Conservation (phyloP, 2,329 filamentous ascomycete species). For the Exophiala sp. region DNA sequence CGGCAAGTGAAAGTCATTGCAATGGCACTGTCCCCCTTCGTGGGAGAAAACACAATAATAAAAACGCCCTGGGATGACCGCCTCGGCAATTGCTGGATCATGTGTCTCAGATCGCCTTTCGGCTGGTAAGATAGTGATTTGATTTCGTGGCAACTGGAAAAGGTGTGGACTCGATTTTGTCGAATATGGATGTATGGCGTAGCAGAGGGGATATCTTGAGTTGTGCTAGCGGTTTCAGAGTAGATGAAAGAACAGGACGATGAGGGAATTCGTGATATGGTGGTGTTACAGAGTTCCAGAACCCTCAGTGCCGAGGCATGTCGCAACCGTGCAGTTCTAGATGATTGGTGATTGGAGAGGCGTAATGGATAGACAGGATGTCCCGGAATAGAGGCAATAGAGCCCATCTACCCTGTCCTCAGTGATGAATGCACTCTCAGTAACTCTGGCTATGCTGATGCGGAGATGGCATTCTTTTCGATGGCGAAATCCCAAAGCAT, state of each 20-base stretch:
- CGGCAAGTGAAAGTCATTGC: too few species aligned
- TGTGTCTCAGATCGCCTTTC: neutral
- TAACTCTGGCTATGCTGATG: constrained; percentile 19
- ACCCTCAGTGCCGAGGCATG: neutral
- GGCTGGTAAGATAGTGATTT: neutral
- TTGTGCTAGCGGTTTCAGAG: neutral
- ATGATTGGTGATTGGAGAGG: neutral
- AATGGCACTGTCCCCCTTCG: neutral
- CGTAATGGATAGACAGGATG: neutral
- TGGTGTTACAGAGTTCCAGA: constrained; percentile 15
- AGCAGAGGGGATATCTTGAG: neutral
- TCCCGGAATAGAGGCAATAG: neutral
- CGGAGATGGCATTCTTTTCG: constrained; percentile 34
- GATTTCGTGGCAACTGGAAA: neutral
- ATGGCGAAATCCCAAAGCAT: constrained; percentile 86
- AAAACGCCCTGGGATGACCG: neutral
- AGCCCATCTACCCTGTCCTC: neutral
- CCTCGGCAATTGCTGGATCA: neutral
- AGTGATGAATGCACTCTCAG: neutral
- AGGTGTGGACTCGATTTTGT: neutral
- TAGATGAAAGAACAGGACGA: neutral
- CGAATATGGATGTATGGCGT: neutral
- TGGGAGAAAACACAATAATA: neutral
- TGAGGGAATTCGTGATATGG: neutral
- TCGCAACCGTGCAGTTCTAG: too few species aligned